phyloP scores from a whole-genome alignment of 768 basidiomycete genomes.

The Phylloporus scabripes region DNA sequence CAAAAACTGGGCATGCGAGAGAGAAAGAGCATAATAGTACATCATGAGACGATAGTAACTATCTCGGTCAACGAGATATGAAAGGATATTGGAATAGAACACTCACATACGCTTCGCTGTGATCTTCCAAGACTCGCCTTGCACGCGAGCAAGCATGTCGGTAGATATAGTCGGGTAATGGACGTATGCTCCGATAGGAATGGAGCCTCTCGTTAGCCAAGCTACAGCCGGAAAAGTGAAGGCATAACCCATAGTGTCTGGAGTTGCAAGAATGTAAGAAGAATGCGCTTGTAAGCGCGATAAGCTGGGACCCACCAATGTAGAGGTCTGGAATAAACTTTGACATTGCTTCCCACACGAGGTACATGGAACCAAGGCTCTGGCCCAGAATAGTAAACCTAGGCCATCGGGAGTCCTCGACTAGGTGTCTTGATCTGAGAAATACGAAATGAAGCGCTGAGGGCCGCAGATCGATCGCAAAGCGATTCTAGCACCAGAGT shows the following conservation, averaged over 20 bases:
- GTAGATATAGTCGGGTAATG: constrained; percentile 97
- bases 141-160: constrained; percentile 84
- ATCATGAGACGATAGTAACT: constrained; percentile 91
- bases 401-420: constrained; percentile 81
- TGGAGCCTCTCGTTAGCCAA: constrained; percentile 43
- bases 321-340: constrained; percentile 82
- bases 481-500: constrained; percentile 53
- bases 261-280: neutral
- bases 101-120: constrained; percentile 25
- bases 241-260: constrained; percentile 98
- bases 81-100: neutral
- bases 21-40: constrained; percentile 70
- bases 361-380: constrained; percentile 78
- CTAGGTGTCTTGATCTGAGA: constrained; percentile 58
- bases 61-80: constrained; percentile 1
- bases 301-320: constrained; percentile 54
- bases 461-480: constrained; percentile 70
- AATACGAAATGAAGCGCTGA: constrained; percentile 75
- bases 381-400: constrained; percentile 92
- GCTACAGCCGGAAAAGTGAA: constrained; percentile 83
- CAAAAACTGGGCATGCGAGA: constrained; percentile 66
- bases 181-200: constrained; percentile 84
- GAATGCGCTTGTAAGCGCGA: neutral
- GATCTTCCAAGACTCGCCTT: constrained; percentile 24
- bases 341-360: constrained; percentile 79